Base-by-base conservation (phyloP, 23 red algal genomes). In the Gracilaria domingensis region DNA sequence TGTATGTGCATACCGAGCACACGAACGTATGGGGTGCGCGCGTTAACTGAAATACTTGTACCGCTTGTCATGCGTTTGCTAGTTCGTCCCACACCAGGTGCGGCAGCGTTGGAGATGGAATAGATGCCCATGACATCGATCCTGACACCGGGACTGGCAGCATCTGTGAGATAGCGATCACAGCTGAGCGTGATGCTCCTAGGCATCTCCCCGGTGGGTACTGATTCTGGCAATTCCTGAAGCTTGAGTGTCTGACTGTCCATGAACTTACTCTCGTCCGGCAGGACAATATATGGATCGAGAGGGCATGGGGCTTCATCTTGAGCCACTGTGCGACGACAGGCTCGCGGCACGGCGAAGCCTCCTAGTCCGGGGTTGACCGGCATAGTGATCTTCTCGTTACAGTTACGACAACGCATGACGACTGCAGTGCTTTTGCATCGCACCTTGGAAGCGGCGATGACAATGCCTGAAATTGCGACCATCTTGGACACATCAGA, bases 151-250 rank as follows among this genome's bases (percentile, higher is more conserved):
- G 97, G 97, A 12, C 92, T 82, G 34, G 89, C 94, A 8, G 66
- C 49, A 70, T 95, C 97, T 0, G 92, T 90, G 33, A 99, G 87
- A 34, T 93, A 79, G 45, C 97, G 89, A 45, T 99, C 94, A 36
- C 95, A 83, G 75, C 66, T 76, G 18, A 96, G 74, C 26, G 85
- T 85, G 55, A 99, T 86, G 30, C 91, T 93, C 20, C 97, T 84
- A 0, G 97, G 97, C 93, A 99, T 91, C 74, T 99, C 97, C 3
- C 97, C 97, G n/a, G 97, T 99, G 5, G 97, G 97, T 14, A 99
- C 97, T 25, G 77, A 71, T 62, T 99, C 97, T 20, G 97, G 97
- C 66, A 99, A 58, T 82, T 99, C 97, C 65, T 99, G 97, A n/a
- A 99, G 66, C 90, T 99, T 99, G 66, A 99, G 79, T 21, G 87